phyloP scores from a whole-genome alignment of 768 basidiomycete species.

The Mycena vulgaris region DNA sequence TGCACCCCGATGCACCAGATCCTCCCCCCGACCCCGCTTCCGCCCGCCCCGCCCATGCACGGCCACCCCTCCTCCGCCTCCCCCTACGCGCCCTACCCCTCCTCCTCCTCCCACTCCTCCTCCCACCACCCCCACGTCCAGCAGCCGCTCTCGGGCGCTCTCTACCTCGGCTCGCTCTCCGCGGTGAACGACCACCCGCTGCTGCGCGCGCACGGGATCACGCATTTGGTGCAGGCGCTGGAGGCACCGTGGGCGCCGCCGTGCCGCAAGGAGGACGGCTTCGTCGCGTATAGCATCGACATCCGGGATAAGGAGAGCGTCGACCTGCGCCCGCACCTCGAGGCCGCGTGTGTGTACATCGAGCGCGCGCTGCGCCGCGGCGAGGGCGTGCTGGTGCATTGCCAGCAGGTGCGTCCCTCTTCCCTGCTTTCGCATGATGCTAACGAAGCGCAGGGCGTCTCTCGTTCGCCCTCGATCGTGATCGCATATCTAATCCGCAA shows the following conservation, averaged over 20 bases:
- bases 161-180: slow-evolving; percentile 78
- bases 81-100: slow-evolving; percentile 35
- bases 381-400: slow-evolving; percentile 82
- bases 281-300: slow-evolving; percentile 74
- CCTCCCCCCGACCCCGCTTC: slow-evolving; percentile 58
- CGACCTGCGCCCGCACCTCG: slow-evolving; percentile 79
- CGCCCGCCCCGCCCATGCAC: slow-evolving; percentile 39
- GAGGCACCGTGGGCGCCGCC: slow-evolving; percentile 75
- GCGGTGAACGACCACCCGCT: slow-evolving; percentile 72
- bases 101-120: slow-evolving; percentile 29
- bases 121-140: no score
- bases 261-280: slow-evolving; percentile 57
- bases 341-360: slow-evolving; percentile 78
- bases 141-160: slow-evolving; percentile 62
- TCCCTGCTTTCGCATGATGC: no score
- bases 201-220: slow-evolving; percentile 63
- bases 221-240: slow-evolving; percentile 74
- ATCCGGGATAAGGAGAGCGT: slow-evolving; percentile 74
- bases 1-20: slow-evolving; percentile 90
- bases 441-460: slow-evolving; percentile 70
- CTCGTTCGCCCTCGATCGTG: slow-evolving; percentile 82
- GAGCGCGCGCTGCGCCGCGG: slow-evolving; percentile 72
- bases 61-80: slow-evolving; percentile 33
- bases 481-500: slow-evolving; percentile 88
- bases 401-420: slow-evolving; percentile 77